Conservation (phyloP, 2,329 filamentous ascomycete genomes). For the Alternaria rosae region DNA sequence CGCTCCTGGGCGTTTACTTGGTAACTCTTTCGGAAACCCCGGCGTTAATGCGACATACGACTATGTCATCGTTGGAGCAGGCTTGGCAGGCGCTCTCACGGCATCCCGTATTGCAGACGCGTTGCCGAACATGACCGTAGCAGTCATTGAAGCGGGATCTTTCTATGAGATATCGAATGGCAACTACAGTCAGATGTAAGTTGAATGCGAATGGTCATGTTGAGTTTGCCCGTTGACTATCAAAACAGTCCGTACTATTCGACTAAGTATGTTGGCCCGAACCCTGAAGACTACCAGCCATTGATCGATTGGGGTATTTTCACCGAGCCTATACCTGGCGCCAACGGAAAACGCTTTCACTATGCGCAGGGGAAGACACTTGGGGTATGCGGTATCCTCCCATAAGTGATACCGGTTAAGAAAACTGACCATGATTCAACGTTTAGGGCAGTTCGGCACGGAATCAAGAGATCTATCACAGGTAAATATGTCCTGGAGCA, state of each 20-base stretch:
- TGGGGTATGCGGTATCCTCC: slow-evolving; percentile 16
- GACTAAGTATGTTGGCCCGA: slow-evolving; percentile 17
- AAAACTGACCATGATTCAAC: neutral
- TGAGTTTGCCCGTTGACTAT: neutral
- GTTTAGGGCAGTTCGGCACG: slow-evolving; percentile 28
- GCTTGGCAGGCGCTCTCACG: slow-evolving; percentile 29
- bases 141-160: slow-evolving; percentile 35
- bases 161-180: slow-evolving; percentile 38
- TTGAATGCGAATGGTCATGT: neutral
- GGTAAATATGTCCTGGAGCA: neutral
- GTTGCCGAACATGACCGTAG: slow-evolving; percentile 18
- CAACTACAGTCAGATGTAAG: slow-evolving; percentile 30
- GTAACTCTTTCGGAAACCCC: slow-evolving; percentile 28
- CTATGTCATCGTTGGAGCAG: slow-evolving; percentile 37
- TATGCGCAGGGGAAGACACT: slow-evolving; percentile 38
- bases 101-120: slow-evolving; percentile 29
- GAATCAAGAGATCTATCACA: slow-evolving; percentile 35
- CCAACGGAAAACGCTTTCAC: slow-evolving; percentile 21
- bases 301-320: slow-evolving; percentile 38
- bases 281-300: slow-evolving; percentile 30
- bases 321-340: slow-evolving; percentile 30
- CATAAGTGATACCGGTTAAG: neutral
- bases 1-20: slow-evolving; percentile 12
- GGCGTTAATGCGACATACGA: slow-evolving; percentile 32
- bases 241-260: slow-evolving; percentile 17